Percentiles rank a stretch among this genome's conserved stretches.
These are phyloP conservation scores for Gloeopeniophorella convolvens DNA, from an alignment of 768 basidiomycete genomes.

Conservation along the genomic window DNA sequence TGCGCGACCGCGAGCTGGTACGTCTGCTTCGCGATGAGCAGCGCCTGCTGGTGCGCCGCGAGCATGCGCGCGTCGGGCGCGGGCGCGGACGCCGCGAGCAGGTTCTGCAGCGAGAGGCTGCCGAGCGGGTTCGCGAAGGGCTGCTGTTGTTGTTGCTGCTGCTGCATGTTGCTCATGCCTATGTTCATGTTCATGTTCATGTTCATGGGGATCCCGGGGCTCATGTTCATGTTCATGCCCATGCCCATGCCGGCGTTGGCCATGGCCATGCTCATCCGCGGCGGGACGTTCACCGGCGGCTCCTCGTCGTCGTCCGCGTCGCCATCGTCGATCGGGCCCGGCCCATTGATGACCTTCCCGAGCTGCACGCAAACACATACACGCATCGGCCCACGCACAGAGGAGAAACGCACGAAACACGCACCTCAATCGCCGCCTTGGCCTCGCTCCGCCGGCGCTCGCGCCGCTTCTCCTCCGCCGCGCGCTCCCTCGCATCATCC, in stretches of 20 bases:
- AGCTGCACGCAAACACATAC: conserved; percentile 41
- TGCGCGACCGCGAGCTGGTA: conserved; percentile 89
- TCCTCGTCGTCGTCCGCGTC: conserved; percentile 26
- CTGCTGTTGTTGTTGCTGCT: no score
- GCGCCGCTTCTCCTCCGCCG: conserved; percentile 50
- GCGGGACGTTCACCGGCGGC: conserved; percentile 17
- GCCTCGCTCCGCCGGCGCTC: conserved; percentile 78
- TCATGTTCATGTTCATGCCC: conserved; percentile 26
- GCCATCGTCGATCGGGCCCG: conserved; percentile 46
- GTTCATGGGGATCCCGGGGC: conserved; percentile 15
- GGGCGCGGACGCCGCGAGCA: conserved; percentile 28
- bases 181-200: conserved; percentile 27
- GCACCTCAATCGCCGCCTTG: conserved; percentile 84
- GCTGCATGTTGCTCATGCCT: no score
- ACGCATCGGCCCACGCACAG: not conserved
- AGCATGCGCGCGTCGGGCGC: conserved; percentile 26
- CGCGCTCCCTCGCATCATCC: no score
- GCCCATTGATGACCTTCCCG: conserved; percentile 83
- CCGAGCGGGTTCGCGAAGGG: conserved; percentile 23
- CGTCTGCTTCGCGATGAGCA: conserved; percentile 81
- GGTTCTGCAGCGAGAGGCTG: conserved; percentile 44
- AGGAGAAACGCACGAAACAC: conserved; percentile 20
- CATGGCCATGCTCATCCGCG: conserved; percentile 34
- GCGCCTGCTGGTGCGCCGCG: conserved; percentile 81
- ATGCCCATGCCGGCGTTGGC: no score